Evolutionary conservation across 2,329 filamentous ascomycete genomes (phyloP).

Genomic region (Colletotrichum kahawae): DNA sequence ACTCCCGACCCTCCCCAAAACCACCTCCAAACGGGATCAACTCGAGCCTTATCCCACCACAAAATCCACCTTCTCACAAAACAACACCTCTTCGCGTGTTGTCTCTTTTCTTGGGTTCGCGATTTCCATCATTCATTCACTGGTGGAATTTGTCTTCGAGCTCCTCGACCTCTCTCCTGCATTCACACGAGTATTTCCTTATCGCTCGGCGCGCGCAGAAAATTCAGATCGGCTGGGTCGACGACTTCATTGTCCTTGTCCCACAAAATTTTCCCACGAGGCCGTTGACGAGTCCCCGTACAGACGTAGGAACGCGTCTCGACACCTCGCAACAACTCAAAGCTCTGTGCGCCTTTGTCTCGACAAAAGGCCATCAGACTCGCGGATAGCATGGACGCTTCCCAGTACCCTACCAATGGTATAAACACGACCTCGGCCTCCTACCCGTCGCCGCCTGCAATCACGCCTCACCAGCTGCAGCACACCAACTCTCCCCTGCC

Average conservation of each 20-base stretch:
- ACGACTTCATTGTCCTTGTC: conserved; percentile 19
- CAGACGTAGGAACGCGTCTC: conserved; percentile 23
- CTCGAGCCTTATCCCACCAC: conserved; percentile 26
- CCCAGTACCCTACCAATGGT: conserved; percentile 59
- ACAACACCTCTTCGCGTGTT: conserved; percentile 19
- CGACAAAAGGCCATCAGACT: conserved; percentile 19
- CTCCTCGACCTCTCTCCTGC: background rate
- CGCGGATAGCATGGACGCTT: conserved; percentile 56
- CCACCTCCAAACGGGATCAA: conserved; percentile 26
- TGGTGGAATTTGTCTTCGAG: conserved; percentile 6
- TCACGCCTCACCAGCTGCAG: conserved; percentile 57
- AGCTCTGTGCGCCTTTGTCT: conserved; percentile 21
- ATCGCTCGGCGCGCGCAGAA: background rate
- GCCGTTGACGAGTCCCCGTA: conserved; percentile 14
- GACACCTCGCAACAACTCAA: conserved; percentile 10
- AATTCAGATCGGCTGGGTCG: background rate
- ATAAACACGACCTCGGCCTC: conserved; percentile 57
- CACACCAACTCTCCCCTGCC: conserved; percentile 49
- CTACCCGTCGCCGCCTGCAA: conserved; percentile 57
- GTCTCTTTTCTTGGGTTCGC: conserved; percentile 21
- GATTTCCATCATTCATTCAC: conserved; percentile 17
- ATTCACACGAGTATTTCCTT: conserved; percentile 4
- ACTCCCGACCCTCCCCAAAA: conserved; percentile 25
- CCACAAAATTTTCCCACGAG: conserved; percentile 19
- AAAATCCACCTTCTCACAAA: conserved; percentile 23